Percentiles rank a stretch among this genome's conserved stretches.
Evolutionary conservation across 176 grass and related monocot genomes (phyloP).

Genomic region (Triticum timopheevii): DNA sequence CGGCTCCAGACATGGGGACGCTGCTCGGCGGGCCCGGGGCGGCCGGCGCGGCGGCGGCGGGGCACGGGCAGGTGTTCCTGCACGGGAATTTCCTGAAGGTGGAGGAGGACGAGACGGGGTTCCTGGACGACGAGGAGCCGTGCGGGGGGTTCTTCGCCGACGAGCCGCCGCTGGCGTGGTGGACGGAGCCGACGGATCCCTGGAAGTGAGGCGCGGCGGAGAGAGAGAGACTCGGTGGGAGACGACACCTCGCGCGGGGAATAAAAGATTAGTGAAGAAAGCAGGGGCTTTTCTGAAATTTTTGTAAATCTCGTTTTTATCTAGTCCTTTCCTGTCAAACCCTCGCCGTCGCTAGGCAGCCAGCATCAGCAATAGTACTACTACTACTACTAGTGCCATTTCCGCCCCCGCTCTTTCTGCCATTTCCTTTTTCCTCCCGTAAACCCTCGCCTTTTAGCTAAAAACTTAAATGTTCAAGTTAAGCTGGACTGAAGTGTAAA

Average conservation of each 20-base stretch:
- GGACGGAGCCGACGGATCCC: conserved; percentile 51
- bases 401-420: not conserved
- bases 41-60: not conserved
- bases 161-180: conserved; percentile 71
- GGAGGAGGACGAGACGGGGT: conserved; percentile 65
- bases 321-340: conserved; percentile 1
- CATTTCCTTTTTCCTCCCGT: not conserved
- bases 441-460: not conserved
- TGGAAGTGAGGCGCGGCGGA: conserved; percentile 38
- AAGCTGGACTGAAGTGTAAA: conserved; percentile 5
- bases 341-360: not conserved
- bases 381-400: not conserved
- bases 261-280: conserved; percentile 28
- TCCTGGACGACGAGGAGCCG: conserved; percentile 57
- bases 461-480: not conserved
- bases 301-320: conserved; percentile 40
- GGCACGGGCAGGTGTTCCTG: conserved; percentile 36
- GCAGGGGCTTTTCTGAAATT: conserved; percentile 30
- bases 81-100: conserved; percentile 52
- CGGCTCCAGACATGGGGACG: not conserved
- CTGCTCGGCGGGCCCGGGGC: conserved; percentile 1
- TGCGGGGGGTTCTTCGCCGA: conserved; percentile 67
- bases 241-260: not conserved
- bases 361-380: not conserved
- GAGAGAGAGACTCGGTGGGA: not conserved